Evolutionary conservation across 164 flowering plant genomes (phyloP).

Genomic region (Berberis thunbergii): DNA sequence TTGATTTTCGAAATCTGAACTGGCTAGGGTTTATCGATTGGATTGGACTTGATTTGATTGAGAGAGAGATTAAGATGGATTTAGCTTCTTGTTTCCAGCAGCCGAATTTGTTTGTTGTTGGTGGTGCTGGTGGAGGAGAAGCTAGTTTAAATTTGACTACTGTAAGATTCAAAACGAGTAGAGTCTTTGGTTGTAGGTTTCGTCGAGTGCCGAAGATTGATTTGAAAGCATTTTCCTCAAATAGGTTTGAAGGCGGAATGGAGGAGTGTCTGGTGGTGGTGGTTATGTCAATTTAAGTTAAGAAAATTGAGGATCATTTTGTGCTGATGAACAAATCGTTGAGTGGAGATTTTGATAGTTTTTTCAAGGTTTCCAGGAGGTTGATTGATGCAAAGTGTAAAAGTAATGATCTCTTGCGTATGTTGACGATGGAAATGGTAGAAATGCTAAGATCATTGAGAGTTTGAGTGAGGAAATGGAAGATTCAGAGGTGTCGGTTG

Average conservation of each 20-base stretch:
- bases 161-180: background rate
- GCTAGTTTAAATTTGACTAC: background rate
- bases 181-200: constrained; percentile 14
- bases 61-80: background rate
- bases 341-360: no score
- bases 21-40: no score
- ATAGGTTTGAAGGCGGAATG: constrained; percentile 8
- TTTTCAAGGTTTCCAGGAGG: constrained; percentile 9
- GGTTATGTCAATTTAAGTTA: constrained; percentile 2
- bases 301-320: background rate
- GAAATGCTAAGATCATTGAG: constrained; percentile 27
- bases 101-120: background rate
- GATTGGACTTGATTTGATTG: no score
- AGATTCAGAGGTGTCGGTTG: background rate
- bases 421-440: constrained; percentile 40
- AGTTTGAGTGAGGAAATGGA: constrained; percentile 18
- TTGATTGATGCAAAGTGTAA: constrained; percentile 27
- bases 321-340: no score
- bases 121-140: background rate
- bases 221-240: constrained; percentile 3
- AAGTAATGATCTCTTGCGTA: constrained; percentile 56
- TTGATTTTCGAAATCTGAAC: no score
- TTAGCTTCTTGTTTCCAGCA: background rate
- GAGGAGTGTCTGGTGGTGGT: constrained; percentile 5
- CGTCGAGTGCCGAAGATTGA: constrained; percentile 9